phyloP scores from a whole-genome alignment of 805 yeast genomes.

The Kodamaea fukazawae region DNA sequence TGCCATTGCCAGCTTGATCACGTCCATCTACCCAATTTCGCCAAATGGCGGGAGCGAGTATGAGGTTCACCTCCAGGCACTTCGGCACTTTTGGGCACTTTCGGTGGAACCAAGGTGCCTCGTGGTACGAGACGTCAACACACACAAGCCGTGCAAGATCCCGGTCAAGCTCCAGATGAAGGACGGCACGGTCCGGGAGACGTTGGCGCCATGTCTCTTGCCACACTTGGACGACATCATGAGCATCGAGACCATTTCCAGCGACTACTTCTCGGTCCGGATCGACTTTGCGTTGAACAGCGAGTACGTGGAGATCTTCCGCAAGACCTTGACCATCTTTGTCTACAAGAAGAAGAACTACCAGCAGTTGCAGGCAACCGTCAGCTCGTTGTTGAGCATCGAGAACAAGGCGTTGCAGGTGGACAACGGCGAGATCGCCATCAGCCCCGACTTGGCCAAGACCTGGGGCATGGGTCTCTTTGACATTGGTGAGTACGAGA shows the following conservation, averaged over 20 bases:
- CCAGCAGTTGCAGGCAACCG: slow-evolving; percentile 33
- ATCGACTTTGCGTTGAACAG: slow-evolving; percentile 42
- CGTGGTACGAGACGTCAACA: slow-evolving; percentile 67
- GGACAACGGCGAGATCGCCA: slow-evolving; percentile 25
- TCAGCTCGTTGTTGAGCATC: slow-evolving; percentile 32
- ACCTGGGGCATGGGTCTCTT: slow-evolving; percentile 24
- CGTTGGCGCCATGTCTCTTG: slow-evolving; percentile 63
- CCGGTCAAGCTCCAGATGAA: slow-evolving; percentile 39
- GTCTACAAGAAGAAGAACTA: slow-evolving; percentile 49
- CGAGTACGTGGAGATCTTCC: slow-evolving; percentile 43
- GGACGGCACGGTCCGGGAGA: slow-evolving; percentile 32
- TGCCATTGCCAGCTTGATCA: slow-evolving; percentile 65
- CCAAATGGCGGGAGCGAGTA: slow-evolving; percentile 44
- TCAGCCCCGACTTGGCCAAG: slow-evolving; percentile 23
- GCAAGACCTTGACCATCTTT: slow-evolving; percentile 45
- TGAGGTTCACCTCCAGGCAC: slow-evolving; percentile 74
- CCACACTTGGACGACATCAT: slow-evolving; percentile 55
- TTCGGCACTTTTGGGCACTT: slow-evolving; percentile 88
- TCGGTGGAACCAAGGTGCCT: slow-evolving; percentile 79
- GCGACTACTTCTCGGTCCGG: slow-evolving; percentile 54
- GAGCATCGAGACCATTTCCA: slow-evolving; percentile 44
- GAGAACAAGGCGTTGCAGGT: slow-evolving; percentile 30
- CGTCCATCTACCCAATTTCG: slow-evolving; percentile 76
- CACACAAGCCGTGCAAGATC: slow-evolving; percentile 52
- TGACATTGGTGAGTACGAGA: slow-evolving; percentile 27